Evolutionary conservation across 1,139 yeast genomes (phyloP).

Genomic region (Zygoascus hellenicus): DNA sequence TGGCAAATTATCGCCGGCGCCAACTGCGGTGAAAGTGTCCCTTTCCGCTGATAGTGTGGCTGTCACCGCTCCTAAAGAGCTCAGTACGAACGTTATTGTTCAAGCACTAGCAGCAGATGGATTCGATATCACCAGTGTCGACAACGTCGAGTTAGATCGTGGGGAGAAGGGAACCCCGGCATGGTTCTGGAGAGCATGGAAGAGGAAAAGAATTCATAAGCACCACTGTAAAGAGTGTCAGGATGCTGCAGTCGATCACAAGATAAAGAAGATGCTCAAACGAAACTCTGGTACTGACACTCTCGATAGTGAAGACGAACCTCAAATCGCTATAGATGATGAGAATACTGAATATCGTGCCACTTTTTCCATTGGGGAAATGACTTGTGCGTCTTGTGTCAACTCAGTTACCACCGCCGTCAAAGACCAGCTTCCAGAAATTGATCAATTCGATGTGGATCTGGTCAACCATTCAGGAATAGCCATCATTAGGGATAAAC

Average conservation of each 20-base stretch:
- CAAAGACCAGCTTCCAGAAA: conserved; percentile 34
- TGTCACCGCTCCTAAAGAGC: conserved; percentile 19
- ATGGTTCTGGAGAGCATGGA: conserved; percentile 10
- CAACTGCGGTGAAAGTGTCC: conserved; percentile 27
- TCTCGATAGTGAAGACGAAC: neutral
- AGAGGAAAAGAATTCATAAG: conserved; percentile 5
- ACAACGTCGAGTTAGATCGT: conserved; percentile 9
- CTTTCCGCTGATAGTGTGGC: conserved; percentile 29
- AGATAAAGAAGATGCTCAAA: conserved; percentile 1
- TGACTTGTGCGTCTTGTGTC: conserved; percentile 62
- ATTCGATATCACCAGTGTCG: conserved; percentile 30
- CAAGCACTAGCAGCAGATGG: conserved; percentile 27
- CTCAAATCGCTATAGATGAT: conserved; percentile 8
- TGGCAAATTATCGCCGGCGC: conserved; percentile 20
- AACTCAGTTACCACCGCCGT: conserved; percentile 44
- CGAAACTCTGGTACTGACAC: neutral
- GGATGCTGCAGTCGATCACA: conserved; percentile 6
- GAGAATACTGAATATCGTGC: conserved; percentile 39
- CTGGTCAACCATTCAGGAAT: conserved; percentile 31
- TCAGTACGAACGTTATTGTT: conserved; percentile 17
- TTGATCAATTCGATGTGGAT: conserved; percentile 33
- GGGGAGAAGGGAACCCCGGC: conserved; percentile 3
- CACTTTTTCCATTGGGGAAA: conserved; percentile 52
- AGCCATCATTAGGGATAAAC: conserved; percentile 40
- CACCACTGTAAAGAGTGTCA: conserved; percentile 20